Base-by-base conservation (phyloP, 495 filamentous ascomycete species). In the Tirmania nivea region DNA sequence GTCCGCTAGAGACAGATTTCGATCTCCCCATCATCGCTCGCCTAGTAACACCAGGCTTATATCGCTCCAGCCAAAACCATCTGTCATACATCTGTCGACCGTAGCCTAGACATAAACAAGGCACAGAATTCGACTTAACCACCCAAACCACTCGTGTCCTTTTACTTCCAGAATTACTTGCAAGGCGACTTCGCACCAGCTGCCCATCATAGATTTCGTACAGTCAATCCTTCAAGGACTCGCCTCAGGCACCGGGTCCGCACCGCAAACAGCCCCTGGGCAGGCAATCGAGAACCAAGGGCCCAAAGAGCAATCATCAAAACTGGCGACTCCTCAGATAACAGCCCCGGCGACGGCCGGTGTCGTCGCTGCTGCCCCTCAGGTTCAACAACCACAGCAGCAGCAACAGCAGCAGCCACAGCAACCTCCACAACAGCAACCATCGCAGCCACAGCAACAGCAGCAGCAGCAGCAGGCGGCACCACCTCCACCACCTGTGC, bases 401-500 rank as follows among this genome's bases (percentile, higher is more conserved):
- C 39, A 45, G 39, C 36, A 42, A n/a, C 36, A 42, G n/a, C 39
- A 45, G 7, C 39, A 45, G 39, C 39, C 12, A 45, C 39, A 45
- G 39, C 39, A 45, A 45, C 25, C 25, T 31, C 25, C 25, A 31
- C 39, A 45, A 8, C 14, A 14, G 39, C 39, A 45, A 45, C 39
- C 12, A 8, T 14, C 17, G 3, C 39, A 45, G 39, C 39, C 12
- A 45, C 39, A 45, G 8, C 39, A 45, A 19, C 39, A 45, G 39
- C 39, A 45, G 39, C 39, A 45, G 39, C 39, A 42, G 36, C 36
- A 42, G 36, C 36, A 42, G 36, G 36, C 39, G 17, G 12, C 39
- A 45, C 12, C 39, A 45, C 14, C 14, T 45, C 39, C 39, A 2
- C 14, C 39, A 45, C 2, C 39, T 45, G 39, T 67, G 53, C 52